Conservation (phyloP, 2,329 filamentous ascomycete genomes). For the Neofusicoccum parvum region DNA sequence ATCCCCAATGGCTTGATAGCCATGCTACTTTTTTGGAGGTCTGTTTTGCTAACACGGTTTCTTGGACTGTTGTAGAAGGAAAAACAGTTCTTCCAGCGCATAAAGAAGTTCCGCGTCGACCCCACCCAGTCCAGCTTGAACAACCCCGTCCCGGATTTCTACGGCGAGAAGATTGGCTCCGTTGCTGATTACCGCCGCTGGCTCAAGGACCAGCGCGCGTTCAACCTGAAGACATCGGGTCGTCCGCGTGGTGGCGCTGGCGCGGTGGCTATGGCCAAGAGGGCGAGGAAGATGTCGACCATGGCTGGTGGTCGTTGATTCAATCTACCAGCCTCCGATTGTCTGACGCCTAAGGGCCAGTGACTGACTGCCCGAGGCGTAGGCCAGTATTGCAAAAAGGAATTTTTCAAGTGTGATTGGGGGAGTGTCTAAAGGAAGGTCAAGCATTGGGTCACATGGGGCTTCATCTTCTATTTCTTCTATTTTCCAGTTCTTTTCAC, state of each 20-base stretch:
- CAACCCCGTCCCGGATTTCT: conserved; percentile 96
- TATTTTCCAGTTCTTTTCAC: background rate
- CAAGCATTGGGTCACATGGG: background rate
- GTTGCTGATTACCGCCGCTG: conserved; percentile 89
- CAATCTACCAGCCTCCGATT: no score
- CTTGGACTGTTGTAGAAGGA: conserved; percentile 66
- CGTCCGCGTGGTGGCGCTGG: conserved; percentile 59
- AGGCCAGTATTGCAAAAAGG: no score
- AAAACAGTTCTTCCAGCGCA: conserved; percentile 85
- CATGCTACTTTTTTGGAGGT: background rate
- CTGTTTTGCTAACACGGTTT: background rate
- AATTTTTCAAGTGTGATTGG: no score
- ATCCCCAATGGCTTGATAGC: no score
- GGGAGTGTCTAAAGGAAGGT: background rate
- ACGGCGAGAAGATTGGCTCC: conserved; percentile 96
- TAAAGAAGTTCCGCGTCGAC: conserved; percentile 91
- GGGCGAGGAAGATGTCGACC: background rate
- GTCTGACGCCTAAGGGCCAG: no score
- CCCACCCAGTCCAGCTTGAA: conserved; percentile 84
- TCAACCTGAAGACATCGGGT: conserved; percentile 73
- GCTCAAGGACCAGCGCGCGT: conserved; percentile 96
- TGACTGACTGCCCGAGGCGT: no score
- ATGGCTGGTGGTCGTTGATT: background rate
- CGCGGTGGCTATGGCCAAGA: conserved; percentile 12
- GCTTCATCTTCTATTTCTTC: background rate